Conservation (phyloP, 2,329 filamentous ascomycete species). For the Lecanosticta acicola region DNA sequence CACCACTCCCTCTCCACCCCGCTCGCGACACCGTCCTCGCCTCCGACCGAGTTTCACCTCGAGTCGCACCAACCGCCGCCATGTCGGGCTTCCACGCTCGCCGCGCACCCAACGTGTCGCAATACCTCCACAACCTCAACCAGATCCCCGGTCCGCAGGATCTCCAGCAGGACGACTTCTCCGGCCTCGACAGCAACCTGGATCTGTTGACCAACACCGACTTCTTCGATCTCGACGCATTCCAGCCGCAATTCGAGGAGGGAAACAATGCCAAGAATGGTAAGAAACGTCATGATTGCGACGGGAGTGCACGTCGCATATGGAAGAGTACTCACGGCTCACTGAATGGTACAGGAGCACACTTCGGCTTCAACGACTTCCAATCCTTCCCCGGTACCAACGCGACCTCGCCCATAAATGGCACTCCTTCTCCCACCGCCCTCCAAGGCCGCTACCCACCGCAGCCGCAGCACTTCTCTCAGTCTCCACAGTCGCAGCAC, state of each 20-base stretch:
- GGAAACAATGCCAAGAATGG: constrained; percentile 13
- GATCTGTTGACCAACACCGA: constrained; percentile 53
- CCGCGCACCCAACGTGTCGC: constrained; percentile 78
- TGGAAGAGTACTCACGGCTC: not conserved
- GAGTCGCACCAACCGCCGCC: constrained; percentile 1
- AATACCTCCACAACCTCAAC: constrained; percentile 84
- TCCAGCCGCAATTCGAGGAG: constrained; percentile 11
- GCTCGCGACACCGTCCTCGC: too few relatives aligned
- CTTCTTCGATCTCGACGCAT: constrained; percentile 62
- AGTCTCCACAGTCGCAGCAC: constrained; percentile 18
- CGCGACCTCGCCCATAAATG: constrained; percentile 21
- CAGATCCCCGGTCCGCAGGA: constrained; percentile 59
- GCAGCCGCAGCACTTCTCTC: constrained; percentile 20
- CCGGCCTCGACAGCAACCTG: constrained; percentile 50
- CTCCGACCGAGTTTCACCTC: not conserved
- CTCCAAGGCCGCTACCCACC: constrained; percentile 27
- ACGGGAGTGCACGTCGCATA: too few relatives aligned
- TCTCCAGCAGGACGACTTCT: constrained; percentile 47
- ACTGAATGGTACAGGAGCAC: constrained; percentile 3
- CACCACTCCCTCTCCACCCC: not conserved
- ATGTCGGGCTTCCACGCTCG: constrained; percentile 76
- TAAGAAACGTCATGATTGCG: constrained; percentile 13
- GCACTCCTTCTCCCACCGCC: constrained; percentile 24
- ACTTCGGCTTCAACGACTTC: constrained; percentile 34
- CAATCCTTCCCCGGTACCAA: constrained; percentile 32